Conservation (phyloP, 805 yeast genomes). For the Kazachstania psychrophila region DNA sequence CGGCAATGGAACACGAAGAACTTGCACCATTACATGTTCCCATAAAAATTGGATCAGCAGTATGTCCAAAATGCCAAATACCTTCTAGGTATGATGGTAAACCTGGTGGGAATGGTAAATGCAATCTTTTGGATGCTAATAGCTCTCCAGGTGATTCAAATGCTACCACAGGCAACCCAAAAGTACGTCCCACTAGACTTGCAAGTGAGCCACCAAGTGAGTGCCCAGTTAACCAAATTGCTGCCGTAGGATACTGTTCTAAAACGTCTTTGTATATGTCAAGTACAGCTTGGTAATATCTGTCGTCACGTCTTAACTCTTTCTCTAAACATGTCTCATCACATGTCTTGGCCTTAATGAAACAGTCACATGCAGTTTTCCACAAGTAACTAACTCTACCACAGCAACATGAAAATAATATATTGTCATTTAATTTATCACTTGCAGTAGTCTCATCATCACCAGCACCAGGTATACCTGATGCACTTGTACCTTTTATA, state of each 20-base stretch:
- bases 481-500: slow-evolving; percentile 87
- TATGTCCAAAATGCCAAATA: slow-evolving; percentile 92
- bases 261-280: slow-evolving; percentile 71
- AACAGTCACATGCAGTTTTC: slow-evolving; percentile 95
- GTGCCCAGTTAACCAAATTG: slow-evolving; percentile 90
- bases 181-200: slow-evolving; percentile 75
- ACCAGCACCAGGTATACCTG: slow-evolving; percentile 65
- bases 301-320: slow-evolving; percentile 62
- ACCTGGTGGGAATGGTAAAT: slow-evolving; percentile 90
- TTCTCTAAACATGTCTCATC: slow-evolving; percentile 77
- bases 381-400: slow-evolving; percentile 85
- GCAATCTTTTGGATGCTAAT: slow-evolving; percentile 73
- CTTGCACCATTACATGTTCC: slow-evolving; percentile 95
- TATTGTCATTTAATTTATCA: slow-evolving; percentile 81
- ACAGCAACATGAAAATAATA: slow-evolving; percentile 91
- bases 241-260: slow-evolving; percentile 53
- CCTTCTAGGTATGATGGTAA: slow-evolving; percentile 67
- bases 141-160: slow-evolving; percentile 91
- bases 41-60: slow-evolving; percentile 94
- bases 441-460: slow-evolving; percentile 67
- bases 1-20: slow-evolving; percentile 80
- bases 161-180: slow-evolving; percentile 80
- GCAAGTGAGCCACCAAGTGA: slow-evolving; percentile 88
- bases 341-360: slow-evolving; percentile 73
- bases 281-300: slow-evolving; percentile 72